phyloP scores from a whole-genome alignment of 129 eudicot species.

The Flaveria ramosissima region DNA sequence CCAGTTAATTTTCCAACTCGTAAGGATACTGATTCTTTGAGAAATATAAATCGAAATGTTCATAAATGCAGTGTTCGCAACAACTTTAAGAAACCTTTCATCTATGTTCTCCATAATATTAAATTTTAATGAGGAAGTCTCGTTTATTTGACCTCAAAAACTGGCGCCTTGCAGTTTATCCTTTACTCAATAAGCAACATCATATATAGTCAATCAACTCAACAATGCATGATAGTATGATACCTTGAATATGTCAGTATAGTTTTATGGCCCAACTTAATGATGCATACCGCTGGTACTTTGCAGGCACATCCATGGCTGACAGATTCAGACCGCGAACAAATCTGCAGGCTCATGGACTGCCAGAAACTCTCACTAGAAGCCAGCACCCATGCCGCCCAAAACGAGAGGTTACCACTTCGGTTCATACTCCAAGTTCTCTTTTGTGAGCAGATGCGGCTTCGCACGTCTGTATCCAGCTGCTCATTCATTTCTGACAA shows the following conservation, averaged over 20 bases:
- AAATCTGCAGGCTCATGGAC: constrained; percentile 65
- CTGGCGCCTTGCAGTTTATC: no score
- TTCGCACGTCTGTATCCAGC: constrained; percentile 60
- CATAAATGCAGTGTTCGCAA: not conserved
- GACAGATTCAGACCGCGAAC: constrained; percentile 65
- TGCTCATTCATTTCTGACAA: constrained; percentile 58
- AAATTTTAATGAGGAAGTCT: not conserved
- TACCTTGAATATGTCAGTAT: not conserved
- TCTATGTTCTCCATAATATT: not conserved
- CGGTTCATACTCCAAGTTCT: constrained; percentile 69
- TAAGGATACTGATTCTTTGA: not conserved
- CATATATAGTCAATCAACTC: no score
- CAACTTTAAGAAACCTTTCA: not conserved
- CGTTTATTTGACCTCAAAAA: constrained; percentile 18
- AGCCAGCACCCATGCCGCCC: constrained; percentile 77
- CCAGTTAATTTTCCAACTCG: not conserved
- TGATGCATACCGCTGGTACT: not conserved
- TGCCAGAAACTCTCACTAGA: constrained; percentile 70
- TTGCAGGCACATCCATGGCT: constrained; percentile 76
- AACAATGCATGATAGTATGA: no score
- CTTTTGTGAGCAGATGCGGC: constrained; percentile 70
- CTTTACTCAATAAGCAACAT: no score
- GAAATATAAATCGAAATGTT: not conserved
- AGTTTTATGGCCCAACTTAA: not conserved
- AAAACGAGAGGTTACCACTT: constrained; percentile 73